phyloP scores from a whole-genome alignment of 75 land plant species.

The Picea glauca region DNA sequence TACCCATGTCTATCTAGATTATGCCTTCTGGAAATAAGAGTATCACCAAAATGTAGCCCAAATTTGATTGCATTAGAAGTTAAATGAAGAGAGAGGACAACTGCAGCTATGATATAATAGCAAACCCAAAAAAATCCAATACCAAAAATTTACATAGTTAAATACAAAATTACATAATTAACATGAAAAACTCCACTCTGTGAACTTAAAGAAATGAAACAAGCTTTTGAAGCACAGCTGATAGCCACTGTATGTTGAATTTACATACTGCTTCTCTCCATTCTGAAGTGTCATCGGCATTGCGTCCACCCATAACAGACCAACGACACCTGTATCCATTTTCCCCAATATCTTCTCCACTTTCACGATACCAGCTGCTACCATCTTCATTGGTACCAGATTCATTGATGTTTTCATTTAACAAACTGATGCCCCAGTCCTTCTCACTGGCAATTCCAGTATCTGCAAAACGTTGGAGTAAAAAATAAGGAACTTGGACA shows the following conservation, averaged over 20 bases:
- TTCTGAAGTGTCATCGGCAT: conserved; percentile 68
- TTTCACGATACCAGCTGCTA: conserved; percentile 86
- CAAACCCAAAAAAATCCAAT: neutral
- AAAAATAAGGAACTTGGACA: neutral
- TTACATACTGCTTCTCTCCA: conserved; percentile 91
- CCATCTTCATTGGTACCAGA: conserved; percentile 90
- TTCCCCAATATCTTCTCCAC: conserved; percentile 92
- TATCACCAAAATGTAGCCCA: neutral
- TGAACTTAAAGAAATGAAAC: too few relatives aligned
- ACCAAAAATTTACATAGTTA: neutral
- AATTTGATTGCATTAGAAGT: neutral
- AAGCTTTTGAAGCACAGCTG: neutral
- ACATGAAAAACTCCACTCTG: neutral
- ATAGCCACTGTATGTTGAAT: neutral
- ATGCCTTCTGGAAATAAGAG: too few relatives aligned
- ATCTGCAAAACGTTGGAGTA: conserved; percentile 32
- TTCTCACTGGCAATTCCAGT: conserved; percentile 98
- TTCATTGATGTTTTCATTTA: conserved; percentile 75
- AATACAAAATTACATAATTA: neutral
- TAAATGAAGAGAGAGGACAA: neutral
- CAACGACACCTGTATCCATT: conserved; percentile 96
- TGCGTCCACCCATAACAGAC: conserved; percentile 89
- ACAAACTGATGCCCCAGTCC: conserved; percentile 90
- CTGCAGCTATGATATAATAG: neutral
- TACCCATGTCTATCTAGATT: neutral